phyloP scores from a whole-genome alignment of 306 rosid genomes.

The Cucurbita pepo region DNA sequence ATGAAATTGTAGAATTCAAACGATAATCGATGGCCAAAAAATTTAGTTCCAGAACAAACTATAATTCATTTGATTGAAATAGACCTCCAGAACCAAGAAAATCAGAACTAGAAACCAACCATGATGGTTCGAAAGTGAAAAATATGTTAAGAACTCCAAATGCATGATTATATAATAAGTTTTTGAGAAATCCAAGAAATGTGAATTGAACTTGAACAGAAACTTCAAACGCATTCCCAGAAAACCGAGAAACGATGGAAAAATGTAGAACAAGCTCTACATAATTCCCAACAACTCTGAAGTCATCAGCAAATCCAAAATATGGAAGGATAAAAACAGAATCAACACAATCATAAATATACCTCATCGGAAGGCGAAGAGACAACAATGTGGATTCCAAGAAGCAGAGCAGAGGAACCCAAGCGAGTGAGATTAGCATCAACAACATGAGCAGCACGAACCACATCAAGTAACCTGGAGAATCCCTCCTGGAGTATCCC shows the following conservation, averaged over 20 bases:
- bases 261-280: background rate
- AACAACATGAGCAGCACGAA: constrained; percentile 5
- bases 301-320: background rate
- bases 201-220: background rate
- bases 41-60: background rate
- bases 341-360: background rate
- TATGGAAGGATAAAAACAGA: background rate
- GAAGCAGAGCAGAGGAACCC: constrained; percentile 12
- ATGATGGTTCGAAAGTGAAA: background rate
- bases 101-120: background rate
- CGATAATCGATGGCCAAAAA: background rate
- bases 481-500: constrained; percentile 21
- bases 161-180: background rate
- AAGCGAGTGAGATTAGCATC: background rate
- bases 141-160: background rate
- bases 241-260: background rate
- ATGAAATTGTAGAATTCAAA: background rate
- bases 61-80: background rate
- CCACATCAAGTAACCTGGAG: constrained; percentile 9
- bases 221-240: background rate
- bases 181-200: background rate
- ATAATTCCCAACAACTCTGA: background rate
- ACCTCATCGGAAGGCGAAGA: constrained; percentile 20
- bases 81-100: background rate
- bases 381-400: constrained; percentile 20